Percentiles rank a stretch among this genome's conserved stretches.
Conservation (phyloP, 352 stramenopile genomes). For the Pythium grandisporangium region DNA sequence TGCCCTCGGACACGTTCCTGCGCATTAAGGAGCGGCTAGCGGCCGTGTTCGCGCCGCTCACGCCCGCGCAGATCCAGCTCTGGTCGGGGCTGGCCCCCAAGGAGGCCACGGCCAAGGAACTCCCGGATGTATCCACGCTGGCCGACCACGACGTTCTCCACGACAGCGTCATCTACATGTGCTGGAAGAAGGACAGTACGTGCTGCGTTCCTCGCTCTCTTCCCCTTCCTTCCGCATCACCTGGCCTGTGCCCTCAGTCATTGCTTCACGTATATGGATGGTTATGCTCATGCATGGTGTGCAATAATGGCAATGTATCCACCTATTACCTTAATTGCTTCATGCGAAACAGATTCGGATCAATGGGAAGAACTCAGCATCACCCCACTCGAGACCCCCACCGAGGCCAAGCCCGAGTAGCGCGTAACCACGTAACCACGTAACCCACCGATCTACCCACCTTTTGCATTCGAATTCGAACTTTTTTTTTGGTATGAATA, state of each 20-base stretch:
- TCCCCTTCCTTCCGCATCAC: too few species aligned
- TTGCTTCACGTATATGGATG: too few species aligned
- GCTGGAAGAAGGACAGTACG: constrained; percentile 83
- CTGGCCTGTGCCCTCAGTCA: too few species aligned
- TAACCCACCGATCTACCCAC: constrained; percentile 1
- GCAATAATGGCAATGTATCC: too few species aligned
- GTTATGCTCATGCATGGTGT: too few species aligned
- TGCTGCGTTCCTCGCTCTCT: too few species aligned
- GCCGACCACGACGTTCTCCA: constrained; percentile 80
- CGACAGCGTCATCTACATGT: constrained; percentile 80
- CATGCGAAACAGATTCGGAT: constrained; percentile 68
- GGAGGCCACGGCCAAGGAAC: constrained; percentile 65
- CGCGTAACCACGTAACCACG: too few species aligned
- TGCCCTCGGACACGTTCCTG: constrained; percentile 70
- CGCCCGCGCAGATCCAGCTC: constrained; percentile 53
- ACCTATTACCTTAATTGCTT: too few species aligned
- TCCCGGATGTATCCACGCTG: constrained; percentile 68
- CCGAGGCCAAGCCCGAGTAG: constrained; percentile 19
- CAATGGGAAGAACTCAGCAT: constrained; percentile 76
- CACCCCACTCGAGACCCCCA: constrained; percentile 36
- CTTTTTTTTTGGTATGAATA: background rate
- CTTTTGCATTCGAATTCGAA: background rate
- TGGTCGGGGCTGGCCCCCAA: constrained; percentile 66
- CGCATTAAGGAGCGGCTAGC: constrained; percentile 78
- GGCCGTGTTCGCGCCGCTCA: constrained; percentile 49